These are phyloP conservation scores for Ceratobasidium sp. DNA, from an alignment of 1,284 basidiomycete species.

Conservation along the genomic window DNA sequence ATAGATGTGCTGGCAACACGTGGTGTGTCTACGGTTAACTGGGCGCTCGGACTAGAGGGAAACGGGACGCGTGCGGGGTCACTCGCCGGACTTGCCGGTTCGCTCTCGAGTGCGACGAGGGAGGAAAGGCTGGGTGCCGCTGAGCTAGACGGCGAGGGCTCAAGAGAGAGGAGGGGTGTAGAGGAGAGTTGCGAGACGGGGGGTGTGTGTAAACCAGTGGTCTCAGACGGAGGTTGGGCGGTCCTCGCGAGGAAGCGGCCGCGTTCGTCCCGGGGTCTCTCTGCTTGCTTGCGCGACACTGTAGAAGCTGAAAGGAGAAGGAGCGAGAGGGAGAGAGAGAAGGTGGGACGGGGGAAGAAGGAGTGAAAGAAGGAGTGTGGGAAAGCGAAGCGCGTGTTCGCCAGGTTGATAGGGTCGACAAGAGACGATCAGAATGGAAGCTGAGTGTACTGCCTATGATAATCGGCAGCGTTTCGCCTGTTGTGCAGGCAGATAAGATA, in stretches of 20 bases:
- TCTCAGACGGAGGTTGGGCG: not conserved
- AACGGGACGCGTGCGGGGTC: not conserved
- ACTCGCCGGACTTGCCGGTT: not conserved
- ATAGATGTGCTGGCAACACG: not conserved
- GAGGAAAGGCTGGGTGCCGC: not conserved
- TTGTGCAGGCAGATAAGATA: not conserved
- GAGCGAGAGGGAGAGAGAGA: not conserved
- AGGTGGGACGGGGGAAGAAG: not conserved
- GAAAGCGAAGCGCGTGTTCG: not conserved
- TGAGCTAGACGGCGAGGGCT: not conserved
- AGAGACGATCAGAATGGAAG: not conserved
- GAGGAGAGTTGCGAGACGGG: not conserved
- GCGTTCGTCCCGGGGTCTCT: not conserved
- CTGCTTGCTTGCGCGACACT: not conserved
- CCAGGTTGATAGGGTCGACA: conserved; percentile 3
- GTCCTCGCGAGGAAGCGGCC: not conserved
- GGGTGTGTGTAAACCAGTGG: not conserved
- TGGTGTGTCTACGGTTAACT: not conserved
- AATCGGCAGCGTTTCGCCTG: not conserved
- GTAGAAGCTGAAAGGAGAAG: not conserved
- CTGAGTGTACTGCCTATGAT: not conserved
- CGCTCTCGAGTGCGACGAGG: not conserved
- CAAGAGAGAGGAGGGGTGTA: not conserved
- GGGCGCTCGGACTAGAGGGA: not conserved
- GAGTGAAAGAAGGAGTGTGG: not conserved